Evolutionary conservation across 306 rosid species (phyloP), one percentile per base, ranked within the genome.

Genomic region (Cucumis melo): DNA sequence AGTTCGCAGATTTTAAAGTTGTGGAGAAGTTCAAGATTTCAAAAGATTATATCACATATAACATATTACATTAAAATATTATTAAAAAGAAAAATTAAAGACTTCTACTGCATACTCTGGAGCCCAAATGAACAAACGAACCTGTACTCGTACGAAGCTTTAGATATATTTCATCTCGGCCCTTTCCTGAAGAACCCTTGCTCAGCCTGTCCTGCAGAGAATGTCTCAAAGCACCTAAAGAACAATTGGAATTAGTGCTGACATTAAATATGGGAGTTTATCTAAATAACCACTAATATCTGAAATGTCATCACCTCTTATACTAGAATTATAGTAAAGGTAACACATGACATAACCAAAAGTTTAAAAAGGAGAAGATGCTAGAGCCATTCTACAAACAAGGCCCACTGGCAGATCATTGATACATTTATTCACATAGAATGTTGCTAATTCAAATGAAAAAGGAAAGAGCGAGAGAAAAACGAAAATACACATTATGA

Each of bases 71-170:
- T 12, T 71, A 17, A 44, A 46, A 44, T 44, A 41, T 19, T 20
- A 41, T 5, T 41, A n/a, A 20, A n/a, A n/a, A 39, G 5, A 39
- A 68, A 44, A 68, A 42, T 6, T 44, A 29, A 27, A 71, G 7
- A 72, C 10, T 21, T 50, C 1, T 34, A 56, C 53, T 55, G n/a
- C 53, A n/a, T 55, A 78, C 12, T 13, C 24, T 20, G 78, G 48
- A 82, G 59, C 74, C 63, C 66, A 76, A 41, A 41, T 15, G 56
- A 48, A 82, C 71, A 48, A 82, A 84, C 89, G 58, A 75, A 94
- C 99, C 99, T 87, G 96, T 86, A 81, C 97, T 94, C 5, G 96
- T 94, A n/a, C 92, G 89, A 32, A 94, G 90, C 83, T 92, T 94
- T 87, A 94, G 85, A 75, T 87, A 80, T 84, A 94, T 94, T 81